Conservation (phyloP, 345 rosid species). For the Sonneratia alba region DNA sequence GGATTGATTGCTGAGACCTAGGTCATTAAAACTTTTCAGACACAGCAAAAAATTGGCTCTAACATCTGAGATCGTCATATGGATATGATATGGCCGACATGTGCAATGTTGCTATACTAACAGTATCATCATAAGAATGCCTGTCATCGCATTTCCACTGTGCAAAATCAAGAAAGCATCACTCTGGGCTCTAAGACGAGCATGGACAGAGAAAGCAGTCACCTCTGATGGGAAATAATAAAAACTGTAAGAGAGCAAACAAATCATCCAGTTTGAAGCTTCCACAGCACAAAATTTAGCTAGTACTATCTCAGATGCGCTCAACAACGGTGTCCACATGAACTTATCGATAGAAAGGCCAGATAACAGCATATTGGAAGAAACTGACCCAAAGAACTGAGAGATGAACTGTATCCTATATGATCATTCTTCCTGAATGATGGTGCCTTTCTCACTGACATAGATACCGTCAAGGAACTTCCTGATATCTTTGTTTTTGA, state of each 20-base stretch:
- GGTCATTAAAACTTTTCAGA: too few relatives aligned
- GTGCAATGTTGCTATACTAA: too few relatives aligned
- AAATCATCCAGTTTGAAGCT: not conserved
- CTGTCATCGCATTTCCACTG: too few relatives aligned
- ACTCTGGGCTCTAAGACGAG: too few relatives aligned
- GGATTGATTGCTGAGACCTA: too few relatives aligned
- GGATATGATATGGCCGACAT: too few relatives aligned
- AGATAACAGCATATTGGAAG: not conserved
- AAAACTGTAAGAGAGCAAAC: not conserved
- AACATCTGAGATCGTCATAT: too few relatives aligned
- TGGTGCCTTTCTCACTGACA: conserved; percentile 51
- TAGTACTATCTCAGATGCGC: conserved; percentile 1
- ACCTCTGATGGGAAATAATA: too few relatives aligned
- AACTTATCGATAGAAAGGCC: not conserved
- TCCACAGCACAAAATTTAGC: conserved; percentile 8
- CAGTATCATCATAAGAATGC: too few relatives aligned
- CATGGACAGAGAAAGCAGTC: too few relatives aligned
- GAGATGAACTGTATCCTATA: not conserved
- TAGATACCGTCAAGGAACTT: conserved; percentile 63
- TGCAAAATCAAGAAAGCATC: too few relatives aligned
- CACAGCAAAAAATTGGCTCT: too few relatives aligned
- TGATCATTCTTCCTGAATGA: conserved; percentile 11
- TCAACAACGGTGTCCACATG: not conserved
- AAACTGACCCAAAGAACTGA: not conserved
- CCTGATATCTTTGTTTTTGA: conserved; percentile 59